phyloP scores from a whole-genome alignment of 345 rosid species.

The Arabidopsis arenosa region DNA sequence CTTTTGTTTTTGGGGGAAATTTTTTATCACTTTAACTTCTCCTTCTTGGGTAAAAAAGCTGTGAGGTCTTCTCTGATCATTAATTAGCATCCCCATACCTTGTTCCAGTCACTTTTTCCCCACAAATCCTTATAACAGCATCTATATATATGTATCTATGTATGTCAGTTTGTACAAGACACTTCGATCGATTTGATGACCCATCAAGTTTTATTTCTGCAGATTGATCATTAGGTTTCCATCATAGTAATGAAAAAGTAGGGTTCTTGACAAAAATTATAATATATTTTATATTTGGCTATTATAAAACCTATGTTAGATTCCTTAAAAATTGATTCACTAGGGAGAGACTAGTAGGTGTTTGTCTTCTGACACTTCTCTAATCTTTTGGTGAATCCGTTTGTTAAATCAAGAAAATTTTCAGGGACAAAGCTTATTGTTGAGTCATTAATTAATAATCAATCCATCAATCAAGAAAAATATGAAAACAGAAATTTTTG shows the following conservation, averaged over 20 bases:
- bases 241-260: slow-evolving; percentile 29
- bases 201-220: slow-evolving; percentile 38
- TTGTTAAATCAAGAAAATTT: slow-evolving; percentile 16
- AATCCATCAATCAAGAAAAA: slow-evolving; percentile 28
- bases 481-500: neutral
- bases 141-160: slow-evolving; percentile 20
- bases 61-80: slow-evolving; percentile 42
- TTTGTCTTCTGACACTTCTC: slow-evolving; percentile 38
- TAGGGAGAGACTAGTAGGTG: slow-evolving; percentile 33
- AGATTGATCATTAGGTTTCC: slow-evolving; percentile 38
- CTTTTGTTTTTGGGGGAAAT: slow-evolving; percentile 28
- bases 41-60: slow-evolving; percentile 32
- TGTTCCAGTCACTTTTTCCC: slow-evolving; percentile 34
- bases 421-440: slow-evolving; percentile 26
- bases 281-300: neutral
- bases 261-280: slow-evolving; percentile 20
- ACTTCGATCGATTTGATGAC: slow-evolving; percentile 28
- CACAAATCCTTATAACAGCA: slow-evolving; percentile 31
- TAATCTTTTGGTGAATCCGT: slow-evolving; percentile 7
- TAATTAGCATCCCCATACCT: slow-evolving; percentile 38
- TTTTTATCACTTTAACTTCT: slow-evolving; percentile 1
- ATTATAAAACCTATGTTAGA: slow-evolving; percentile 27
- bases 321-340: slow-evolving; percentile 40
- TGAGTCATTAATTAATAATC: slow-evolving; percentile 34
- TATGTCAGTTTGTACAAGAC: slow-evolving; percentile 39